Evolutionary conservation across 2,329 filamentous ascomycete genomes (phyloP), one percentile per base, ranked within the genome.

Genomic region (Fusarium sp.): DNA sequence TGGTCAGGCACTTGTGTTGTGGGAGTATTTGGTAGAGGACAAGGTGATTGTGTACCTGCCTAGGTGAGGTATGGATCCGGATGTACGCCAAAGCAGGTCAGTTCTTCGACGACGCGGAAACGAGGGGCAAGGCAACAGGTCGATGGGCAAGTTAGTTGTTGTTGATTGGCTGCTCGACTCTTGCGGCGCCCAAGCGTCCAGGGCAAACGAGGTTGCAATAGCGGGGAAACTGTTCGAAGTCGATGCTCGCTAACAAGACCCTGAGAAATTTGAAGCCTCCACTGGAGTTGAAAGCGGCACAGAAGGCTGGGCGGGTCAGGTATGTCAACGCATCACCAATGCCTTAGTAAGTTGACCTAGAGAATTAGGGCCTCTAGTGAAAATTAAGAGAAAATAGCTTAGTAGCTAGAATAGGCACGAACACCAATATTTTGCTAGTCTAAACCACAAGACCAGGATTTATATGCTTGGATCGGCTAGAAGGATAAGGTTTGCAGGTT

Each of bases 51-150:
- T 73, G 70, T 66, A 73, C 48, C 48, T 35, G 58, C 48, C 31
- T 17, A 35, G 48, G 31, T 51, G 20, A 48, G 45, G 45, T 48
- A 48, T 35, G 49, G 28, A 26, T 36, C 33, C 33, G 47, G 58
- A 74, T 63, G 71, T 61, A 71, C 47, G 65, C 62, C 69, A 71
- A 59, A 52, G 42, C 38, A 68, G 38, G 63, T 42, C 47, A 57
- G 48, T 42, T 56, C 69, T 45, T 63, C 49, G 35, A 39, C 39
- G 39, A 72, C 35, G 51, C 51, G 63, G 63, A 63, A 77, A 77
- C 68, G 76, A 78, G 76, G 76, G 76, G 76, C 76, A 75, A 67
- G 71, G 63, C 51, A 66, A 55, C 68, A 63, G 65, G 65, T 38
- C 11, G 68, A 72, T 61, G 24, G 49, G 38, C 57, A 36, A 22